phyloP scores from a whole-genome alignment of 148 eudicot species.

The Persicaria tinctoria region DNA sequence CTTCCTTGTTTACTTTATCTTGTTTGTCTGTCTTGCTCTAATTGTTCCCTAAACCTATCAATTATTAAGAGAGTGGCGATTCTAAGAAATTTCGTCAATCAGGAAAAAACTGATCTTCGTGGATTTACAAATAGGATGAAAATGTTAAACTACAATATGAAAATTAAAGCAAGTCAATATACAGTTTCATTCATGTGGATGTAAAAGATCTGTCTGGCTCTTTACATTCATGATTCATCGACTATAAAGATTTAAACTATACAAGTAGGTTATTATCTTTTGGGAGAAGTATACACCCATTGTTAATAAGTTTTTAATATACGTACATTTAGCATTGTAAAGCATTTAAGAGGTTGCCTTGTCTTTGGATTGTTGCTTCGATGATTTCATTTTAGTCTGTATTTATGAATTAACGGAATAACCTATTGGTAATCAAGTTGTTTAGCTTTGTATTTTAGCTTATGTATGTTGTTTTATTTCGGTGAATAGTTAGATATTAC shows the following conservation, averaged over 20 bases:
- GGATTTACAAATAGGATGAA: background rate
- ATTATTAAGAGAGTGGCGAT: background rate
- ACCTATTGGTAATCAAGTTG: background rate
- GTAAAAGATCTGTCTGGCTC: background rate
- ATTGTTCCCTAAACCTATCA: background rate
- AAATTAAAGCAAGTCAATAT: background rate
- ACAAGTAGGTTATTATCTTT: constrained; percentile 46
- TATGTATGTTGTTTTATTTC: background rate
- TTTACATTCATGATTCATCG: too few relatives aligned
- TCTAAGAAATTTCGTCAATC: background rate
- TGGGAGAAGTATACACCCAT: background rate
- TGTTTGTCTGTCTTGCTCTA: background rate
- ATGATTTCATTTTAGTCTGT: background rate
- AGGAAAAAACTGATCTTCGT: background rate
- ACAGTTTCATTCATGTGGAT: background rate
- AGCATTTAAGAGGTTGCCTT: background rate
- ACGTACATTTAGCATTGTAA: background rate
- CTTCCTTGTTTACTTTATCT: background rate
- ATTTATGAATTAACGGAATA: background rate
- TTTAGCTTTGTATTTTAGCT: background rate
- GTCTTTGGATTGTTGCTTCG: background rate
- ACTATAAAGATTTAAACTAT: too few relatives aligned
- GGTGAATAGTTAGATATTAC: background rate
- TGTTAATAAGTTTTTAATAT: background rate
- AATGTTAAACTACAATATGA: background rate